phyloP scores from a whole-genome alignment of 106 monocot species.

The Dioscorea zingiberensis region DNA sequence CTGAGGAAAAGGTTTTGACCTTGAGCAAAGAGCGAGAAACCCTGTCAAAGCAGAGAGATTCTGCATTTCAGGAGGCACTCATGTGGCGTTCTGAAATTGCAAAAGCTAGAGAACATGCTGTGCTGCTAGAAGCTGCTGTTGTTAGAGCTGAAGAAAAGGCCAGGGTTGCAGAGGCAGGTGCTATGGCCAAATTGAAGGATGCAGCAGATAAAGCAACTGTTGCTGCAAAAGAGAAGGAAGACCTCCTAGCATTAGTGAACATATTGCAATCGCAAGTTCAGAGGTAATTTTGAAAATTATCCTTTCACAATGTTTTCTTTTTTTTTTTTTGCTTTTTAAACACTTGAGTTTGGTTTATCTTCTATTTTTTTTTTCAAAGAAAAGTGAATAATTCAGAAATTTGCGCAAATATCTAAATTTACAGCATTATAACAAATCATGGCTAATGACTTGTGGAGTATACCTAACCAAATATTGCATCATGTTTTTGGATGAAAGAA shows the following conservation, averaged over 20 bases:
- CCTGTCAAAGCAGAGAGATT: constrained; percentile 67
- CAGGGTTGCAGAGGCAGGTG: constrained; percentile 65
- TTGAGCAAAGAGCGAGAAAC: constrained; percentile 57
- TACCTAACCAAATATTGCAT: too few relatives aligned
- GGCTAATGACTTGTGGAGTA: too few relatives aligned
- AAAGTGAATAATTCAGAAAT: too few relatives aligned
- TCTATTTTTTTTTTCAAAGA: too few relatives aligned
- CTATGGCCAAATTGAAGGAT: constrained; percentile 53
- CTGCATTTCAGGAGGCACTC: constrained; percentile 79
- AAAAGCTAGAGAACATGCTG: constrained; percentile 88
- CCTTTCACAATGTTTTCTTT: too few relatives aligned
- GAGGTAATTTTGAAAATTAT: constrained; percentile 30
- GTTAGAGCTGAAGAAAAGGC: constrained; percentile 87
- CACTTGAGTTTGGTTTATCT: too few relatives aligned
- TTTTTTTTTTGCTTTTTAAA: too few relatives aligned
- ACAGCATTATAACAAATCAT: too few relatives aligned
- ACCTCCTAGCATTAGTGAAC: constrained; percentile 65
- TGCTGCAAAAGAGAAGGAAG: constrained; percentile 80
- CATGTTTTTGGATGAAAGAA: too few relatives aligned
- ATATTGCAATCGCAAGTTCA: constrained; percentile 75
- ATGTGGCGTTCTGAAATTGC: constrained; percentile 91
- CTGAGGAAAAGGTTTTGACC: constrained; percentile 44
- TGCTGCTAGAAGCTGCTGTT: constrained; percentile 83
- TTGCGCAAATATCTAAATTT: too few relatives aligned
- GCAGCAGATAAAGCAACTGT: constrained; percentile 46